Percentiles rank a stretch among this genome's conserved stretches.
These are phyloP conservation scores for Pythium guiyangense DNA, from an alignment of 352 stramenopile genomes.

Conservation along the genomic window DNA sequence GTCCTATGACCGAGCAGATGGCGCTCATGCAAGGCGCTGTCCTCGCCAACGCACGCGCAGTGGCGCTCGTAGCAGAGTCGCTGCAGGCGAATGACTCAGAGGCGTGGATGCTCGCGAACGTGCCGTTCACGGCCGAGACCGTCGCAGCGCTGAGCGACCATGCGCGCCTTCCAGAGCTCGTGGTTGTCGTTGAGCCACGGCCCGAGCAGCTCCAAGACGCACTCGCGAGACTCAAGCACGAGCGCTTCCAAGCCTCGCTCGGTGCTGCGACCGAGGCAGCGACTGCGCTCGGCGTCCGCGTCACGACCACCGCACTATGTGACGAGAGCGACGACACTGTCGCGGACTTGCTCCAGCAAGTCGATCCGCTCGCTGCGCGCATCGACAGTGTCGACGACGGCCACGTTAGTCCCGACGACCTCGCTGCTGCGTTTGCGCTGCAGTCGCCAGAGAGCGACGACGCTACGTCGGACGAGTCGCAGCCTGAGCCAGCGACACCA, in stretches of 20 bases:
- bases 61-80: constrained; percentile 18
- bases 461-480: background rate
- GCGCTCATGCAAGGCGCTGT: constrained; percentile 31
- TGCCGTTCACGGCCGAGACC: constrained; percentile 32
- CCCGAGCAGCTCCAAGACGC: constrained; percentile 17
- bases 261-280: constrained; percentile 12
- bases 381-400: constrained; percentile 42
- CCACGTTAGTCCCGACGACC: constrained; percentile 21
- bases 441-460: constrained; percentile 13
- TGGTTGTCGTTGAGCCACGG: constrained; percentile 35
- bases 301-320: constrained; percentile 11
- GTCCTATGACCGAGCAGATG: constrained; percentile 31
- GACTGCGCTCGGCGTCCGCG: constrained; percentile 1
- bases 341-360: constrained; percentile 21
- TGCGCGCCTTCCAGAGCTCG: constrained; percentile 40
- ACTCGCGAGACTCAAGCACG: constrained; percentile 14
- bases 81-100: constrained; percentile 9
- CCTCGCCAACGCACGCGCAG: constrained; percentile 18
- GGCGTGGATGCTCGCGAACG: constrained; percentile 47
- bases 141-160: constrained; percentile 32
- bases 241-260: constrained; percentile 26
- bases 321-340: constrained; percentile 20
- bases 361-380: constrained; percentile 39
- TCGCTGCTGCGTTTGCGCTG: constrained; percentile 23
- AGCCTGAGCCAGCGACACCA: background rate